Evolutionary conservation across 768 basidiomycete genomes (phyloP).

Genomic region (Agrocybe praecox): DNA sequence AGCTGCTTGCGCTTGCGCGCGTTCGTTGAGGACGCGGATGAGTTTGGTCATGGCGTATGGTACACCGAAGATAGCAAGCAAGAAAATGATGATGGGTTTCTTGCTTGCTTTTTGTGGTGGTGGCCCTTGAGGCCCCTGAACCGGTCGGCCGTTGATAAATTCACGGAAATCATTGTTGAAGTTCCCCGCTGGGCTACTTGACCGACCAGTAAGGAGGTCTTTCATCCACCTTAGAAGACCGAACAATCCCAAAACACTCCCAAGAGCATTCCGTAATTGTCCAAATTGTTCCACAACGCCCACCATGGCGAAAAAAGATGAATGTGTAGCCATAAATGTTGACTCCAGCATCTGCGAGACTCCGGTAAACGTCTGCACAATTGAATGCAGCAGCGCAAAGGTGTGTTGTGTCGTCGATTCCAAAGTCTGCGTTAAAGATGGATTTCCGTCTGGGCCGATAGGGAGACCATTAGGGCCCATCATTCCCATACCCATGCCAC

Average conservation of each 20-base stretch:
- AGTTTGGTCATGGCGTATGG: conserved; percentile 94
- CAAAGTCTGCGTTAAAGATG: conserved; percentile 80
- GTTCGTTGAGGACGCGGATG: conserved; percentile 73
- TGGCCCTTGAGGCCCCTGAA: conserved; percentile 48
- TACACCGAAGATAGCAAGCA: conserved; percentile 90
- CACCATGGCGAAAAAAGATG: conserved; percentile 94
- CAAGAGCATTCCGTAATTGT: conserved; percentile 88
- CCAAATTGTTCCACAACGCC: conserved; percentile 95
- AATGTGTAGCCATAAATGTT: conserved; percentile 97
- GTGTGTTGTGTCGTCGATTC: conserved; percentile 91
- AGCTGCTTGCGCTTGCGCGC: conserved; percentile 48
- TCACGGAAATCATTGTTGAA: conserved; percentile 72
- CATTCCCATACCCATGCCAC: conserved; percentile 34
- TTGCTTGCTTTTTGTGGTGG: conserved; percentile 66
- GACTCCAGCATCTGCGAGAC: conserved; percentile 97
- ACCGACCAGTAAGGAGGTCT: conserved; percentile 53
- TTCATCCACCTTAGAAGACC: conserved; percentile 87
- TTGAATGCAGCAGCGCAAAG: conserved; percentile 89
- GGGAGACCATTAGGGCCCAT: conserved; percentile 43
- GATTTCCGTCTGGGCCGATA: conserved; percentile 51
- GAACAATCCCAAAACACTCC: conserved; percentile 91
- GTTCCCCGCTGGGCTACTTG: conserved; percentile 24
- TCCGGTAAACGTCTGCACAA: conserved; percentile 94
- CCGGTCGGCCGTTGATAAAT: conserved; percentile 68
- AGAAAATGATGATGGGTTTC: conserved; percentile 92